These are phyloP conservation scores for Beauveria pseudobassiana DNA, from an alignment of 2,329 filamentous ascomycete species.

Conservation along the genomic window DNA sequence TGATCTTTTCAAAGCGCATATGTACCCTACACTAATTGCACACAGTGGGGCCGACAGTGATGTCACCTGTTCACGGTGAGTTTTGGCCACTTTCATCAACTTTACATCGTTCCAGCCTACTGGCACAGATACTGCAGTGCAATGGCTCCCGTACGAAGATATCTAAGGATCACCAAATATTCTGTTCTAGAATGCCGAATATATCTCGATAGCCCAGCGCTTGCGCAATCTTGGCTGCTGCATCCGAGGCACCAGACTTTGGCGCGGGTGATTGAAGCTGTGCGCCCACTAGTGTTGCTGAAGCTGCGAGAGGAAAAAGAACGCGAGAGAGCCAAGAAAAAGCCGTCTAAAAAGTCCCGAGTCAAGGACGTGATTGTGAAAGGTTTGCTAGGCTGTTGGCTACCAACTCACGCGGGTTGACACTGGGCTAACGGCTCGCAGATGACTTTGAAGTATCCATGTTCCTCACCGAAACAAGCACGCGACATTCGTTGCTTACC, in stretches of 20 bases:
- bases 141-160: constrained; percentile 85
- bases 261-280: constrained; percentile 72
- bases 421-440: constrained; percentile 28
- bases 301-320: constrained; percentile 82
- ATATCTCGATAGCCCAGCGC: constrained; percentile 84
- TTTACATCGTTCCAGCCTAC: not conserved
- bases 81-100: not conserved
- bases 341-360: constrained; percentile 63
- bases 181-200: constrained; percentile 96
- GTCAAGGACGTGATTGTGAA: constrained; percentile 83
- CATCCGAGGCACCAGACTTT: constrained; percentile 69
- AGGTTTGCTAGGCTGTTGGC: constrained; percentile 43
- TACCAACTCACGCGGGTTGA: not conserved
- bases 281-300: constrained; percentile 79
- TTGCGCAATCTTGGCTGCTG: constrained; percentile 77
- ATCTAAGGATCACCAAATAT: constrained; percentile 84
- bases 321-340: constrained; percentile 49
- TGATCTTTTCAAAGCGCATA: not conserved
- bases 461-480: constrained; percentile 80
- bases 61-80: not conserved
- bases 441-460: constrained; percentile 95
- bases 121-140: not conserved
- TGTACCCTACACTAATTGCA: not conserved
- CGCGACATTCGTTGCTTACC: constrained; percentile 76
- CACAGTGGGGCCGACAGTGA: not conserved